These are phyloP conservation scores for Xylariaceae sp. DNA, from an alignment of 2,329 filamentous ascomycete genomes.

Conservation along the genomic window DNA sequence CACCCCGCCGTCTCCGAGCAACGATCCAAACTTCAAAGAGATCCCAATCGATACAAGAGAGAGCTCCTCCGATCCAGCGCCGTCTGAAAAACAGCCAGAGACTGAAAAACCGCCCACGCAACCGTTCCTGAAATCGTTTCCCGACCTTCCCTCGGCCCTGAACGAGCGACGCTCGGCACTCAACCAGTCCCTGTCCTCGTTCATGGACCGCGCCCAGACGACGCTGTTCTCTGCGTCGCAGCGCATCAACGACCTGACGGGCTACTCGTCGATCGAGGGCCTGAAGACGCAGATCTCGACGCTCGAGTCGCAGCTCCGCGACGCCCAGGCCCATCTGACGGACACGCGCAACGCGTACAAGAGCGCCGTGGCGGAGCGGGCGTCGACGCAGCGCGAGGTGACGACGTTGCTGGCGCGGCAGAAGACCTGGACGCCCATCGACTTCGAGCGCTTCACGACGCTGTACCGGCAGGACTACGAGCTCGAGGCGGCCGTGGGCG, in stretches of 20 bases:
- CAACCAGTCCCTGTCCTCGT: slow-evolving; percentile 50
- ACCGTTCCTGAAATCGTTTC: slow-evolving; percentile 11
- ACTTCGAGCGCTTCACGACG: slow-evolving; percentile 90
- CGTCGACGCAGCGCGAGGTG: slow-evolving; percentile 90
- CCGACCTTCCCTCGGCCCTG: slow-evolving; percentile 41
- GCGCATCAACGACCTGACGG: slow-evolving; percentile 88
- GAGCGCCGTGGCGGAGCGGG: slow-evolving; percentile 74
- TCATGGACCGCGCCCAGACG: slow-evolving; percentile 87
- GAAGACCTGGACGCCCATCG: slow-evolving; percentile 78
- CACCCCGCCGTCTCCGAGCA: slow-evolving; percentile 2
- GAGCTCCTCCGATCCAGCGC: slow-evolving; percentile 1
- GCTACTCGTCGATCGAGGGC: slow-evolving; percentile 84
- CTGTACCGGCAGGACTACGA: slow-evolving; percentile 90
- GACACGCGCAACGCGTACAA: slow-evolving; percentile 72
- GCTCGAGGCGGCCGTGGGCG: slow-evolving; percentile 78
- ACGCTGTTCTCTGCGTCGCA: slow-evolving; percentile 81
- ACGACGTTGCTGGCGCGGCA: slow-evolving; percentile 91
- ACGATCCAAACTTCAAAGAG: neutral
- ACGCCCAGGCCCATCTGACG: slow-evolving; percentile 61
- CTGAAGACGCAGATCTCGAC: slow-evolving; percentile 72
- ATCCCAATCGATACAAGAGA: no score
- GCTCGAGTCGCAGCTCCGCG: slow-evolving; percentile 54
- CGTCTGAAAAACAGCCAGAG: slow-evolving; percentile 4
- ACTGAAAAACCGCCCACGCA: slow-evolving; percentile 6
- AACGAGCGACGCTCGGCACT: slow-evolving; percentile 40